A percentile compares a stretch with the other conserved stretches of the same genome.
Conservation (phyloP, 176 grass and related monocot species). For the Urochloa ruziziensis region DNA sequence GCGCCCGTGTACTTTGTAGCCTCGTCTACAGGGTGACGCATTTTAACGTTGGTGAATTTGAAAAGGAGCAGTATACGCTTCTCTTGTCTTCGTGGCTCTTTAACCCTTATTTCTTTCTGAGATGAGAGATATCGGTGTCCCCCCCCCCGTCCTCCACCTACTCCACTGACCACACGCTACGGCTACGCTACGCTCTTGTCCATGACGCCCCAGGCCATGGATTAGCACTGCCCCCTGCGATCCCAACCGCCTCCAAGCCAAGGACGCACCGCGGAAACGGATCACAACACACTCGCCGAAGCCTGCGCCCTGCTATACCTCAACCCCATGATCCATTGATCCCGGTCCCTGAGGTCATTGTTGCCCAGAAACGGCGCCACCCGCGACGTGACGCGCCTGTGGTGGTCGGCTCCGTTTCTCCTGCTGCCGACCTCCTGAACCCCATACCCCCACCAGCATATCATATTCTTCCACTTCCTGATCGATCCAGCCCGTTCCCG, state of each 20-base stretch:
- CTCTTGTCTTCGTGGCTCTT: not conserved
- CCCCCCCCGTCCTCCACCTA: not conserved
- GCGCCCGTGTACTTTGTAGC: not conserved
- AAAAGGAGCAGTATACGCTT: too few relatives aligned
- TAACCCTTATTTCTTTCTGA: not conserved
- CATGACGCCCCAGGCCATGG: not conserved
- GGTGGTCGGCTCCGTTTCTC: not conserved
- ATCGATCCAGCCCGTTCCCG: too few relatives aligned
- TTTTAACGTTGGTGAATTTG: not conserved
- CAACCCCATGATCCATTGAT: too few relatives aligned
- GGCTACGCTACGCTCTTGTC: not conserved
- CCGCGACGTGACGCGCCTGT: not conserved
- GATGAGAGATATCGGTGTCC: too few relatives aligned
- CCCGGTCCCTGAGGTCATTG: too few relatives aligned
- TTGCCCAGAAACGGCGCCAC: not conserved
- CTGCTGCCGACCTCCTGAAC: too few relatives aligned
- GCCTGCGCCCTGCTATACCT: too few relatives aligned
- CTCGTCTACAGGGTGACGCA: not conserved
- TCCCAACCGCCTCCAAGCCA: too few relatives aligned
- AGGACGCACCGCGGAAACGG: not conserved
- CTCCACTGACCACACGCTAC: not conserved
- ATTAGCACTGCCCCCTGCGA: too few relatives aligned
- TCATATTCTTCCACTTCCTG: too few relatives aligned
- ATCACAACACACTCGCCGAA: too few relatives aligned
- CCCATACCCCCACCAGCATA: too few relatives aligned